These are phyloP conservation scores for Tylopilus balloui DNA, from an alignment of 768 basidiomycete species.

Conservation along the genomic window DNA sequence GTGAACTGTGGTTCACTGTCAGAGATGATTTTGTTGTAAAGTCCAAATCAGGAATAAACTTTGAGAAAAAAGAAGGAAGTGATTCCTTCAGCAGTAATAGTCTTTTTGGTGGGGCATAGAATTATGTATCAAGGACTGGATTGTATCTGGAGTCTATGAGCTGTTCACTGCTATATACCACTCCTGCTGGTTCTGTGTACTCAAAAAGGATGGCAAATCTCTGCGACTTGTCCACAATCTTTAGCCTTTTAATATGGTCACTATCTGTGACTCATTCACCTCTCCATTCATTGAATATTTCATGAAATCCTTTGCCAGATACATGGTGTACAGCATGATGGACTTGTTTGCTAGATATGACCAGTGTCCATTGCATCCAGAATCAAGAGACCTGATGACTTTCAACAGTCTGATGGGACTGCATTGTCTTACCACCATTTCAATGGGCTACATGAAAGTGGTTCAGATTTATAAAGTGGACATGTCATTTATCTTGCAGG, in stretches of 20 bases:
- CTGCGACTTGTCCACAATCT: background rate
- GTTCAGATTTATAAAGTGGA: background rate
- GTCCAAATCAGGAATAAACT: too few species aligned
- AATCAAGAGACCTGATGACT: background rate
- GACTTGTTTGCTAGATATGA: constrained; percentile 1
- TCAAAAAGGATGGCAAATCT: background rate
- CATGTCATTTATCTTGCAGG: background rate
- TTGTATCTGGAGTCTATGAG: constrained; percentile 38
- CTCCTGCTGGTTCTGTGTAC: background rate
- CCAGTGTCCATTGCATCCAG: background rate
- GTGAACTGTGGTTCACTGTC: too few species aligned
- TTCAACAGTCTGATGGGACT: background rate
- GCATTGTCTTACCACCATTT: background rate
- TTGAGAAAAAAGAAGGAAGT: too few species aligned
- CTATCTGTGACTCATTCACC: background rate
- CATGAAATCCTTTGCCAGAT: background rate
- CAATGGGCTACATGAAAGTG: background rate
- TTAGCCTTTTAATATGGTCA: background rate
- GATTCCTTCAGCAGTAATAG: too few species aligned
- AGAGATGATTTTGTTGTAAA: too few species aligned
- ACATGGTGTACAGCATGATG: background rate
- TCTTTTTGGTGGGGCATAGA: too few species aligned
- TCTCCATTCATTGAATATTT: background rate
- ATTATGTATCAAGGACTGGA: constrained; percentile 33
- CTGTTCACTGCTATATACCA: background rate